Conservation (phyloP, 768 basidiomycete genomes). For the Calocybe gangraenosa region DNA sequence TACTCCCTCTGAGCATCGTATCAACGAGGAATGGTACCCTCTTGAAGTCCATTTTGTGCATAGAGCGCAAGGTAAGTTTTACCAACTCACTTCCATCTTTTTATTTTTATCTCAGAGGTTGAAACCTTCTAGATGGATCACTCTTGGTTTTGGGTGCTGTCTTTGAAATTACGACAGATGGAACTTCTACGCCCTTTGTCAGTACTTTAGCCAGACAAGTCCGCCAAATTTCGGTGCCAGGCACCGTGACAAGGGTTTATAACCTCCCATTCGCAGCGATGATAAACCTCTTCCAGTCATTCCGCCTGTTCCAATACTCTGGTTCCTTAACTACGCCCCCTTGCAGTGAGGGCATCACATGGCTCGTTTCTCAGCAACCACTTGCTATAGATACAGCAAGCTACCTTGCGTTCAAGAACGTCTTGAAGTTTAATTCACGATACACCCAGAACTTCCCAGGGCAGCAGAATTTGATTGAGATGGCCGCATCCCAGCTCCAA, state of each 20-base stretch:
- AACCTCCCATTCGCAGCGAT: not conserved
- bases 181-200: conserved; percentile 5
- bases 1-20: conserved; percentile 9
- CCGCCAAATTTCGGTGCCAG: conserved; percentile 1
- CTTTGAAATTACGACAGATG: conserved; percentile 7
- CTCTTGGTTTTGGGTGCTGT: conserved; percentile 6
- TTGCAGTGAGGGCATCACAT: conserved; percentile 9
- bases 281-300: not conserved
- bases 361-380: conserved; percentile 3
- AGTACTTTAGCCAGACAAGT: not conserved
- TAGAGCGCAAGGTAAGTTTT: not conserved
- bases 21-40: conserved; percentile 6
- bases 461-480: conserved; percentile 1
- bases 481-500: not conserved
- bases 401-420: conserved; percentile 9
- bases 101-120: not conserved
- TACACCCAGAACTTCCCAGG: conserved; percentile 7
- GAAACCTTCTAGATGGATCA: conserved; percentile 7
- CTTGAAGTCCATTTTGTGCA: conserved; percentile 10
- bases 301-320: conserved; percentile 2
- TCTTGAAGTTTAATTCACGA: conserved; percentile 10
- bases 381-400: conserved; percentile 3
- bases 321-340: conserved; percentile 13
- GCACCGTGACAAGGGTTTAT: not conserved
- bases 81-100: not conserved